Percentiles rank a stretch among this genome's conserved stretches.
These are phyloP conservation scores for Saccharomycopsis sp. DNA, from an alignment of 805 yeast genomes.

Conservation along the genomic window DNA sequence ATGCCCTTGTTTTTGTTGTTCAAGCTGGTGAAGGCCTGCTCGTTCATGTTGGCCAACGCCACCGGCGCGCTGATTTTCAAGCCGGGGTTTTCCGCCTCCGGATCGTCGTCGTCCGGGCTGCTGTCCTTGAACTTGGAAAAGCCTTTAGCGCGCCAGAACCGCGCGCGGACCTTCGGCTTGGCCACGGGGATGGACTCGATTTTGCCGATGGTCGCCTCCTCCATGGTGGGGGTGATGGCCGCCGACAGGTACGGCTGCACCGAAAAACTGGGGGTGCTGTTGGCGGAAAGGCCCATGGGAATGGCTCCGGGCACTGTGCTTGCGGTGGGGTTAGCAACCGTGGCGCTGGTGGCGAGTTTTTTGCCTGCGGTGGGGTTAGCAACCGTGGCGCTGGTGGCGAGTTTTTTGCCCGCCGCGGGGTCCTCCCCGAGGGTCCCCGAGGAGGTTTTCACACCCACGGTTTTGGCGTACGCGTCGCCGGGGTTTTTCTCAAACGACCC, in stretches of 20 bases:
- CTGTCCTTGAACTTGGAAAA: constrained; percentile 17
- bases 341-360: too few relatives aligned
- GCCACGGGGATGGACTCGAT: constrained; percentile 12
- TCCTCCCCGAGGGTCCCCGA: too few relatives aligned
- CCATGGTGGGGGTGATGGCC: constrained; percentile 16
- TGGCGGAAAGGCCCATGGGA: not conserved
- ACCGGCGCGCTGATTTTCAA: constrained; percentile 20
- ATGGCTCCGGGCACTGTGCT: not conserved
- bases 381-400: too few relatives aligned
- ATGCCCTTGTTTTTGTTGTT: constrained; percentile 9
- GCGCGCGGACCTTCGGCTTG: constrained; percentile 25
- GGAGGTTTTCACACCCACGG: too few relatives aligned
- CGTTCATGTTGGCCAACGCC: constrained; percentile 15
- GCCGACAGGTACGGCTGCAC: constrained; percentile 17
- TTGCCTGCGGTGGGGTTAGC: too few relatives aligned
- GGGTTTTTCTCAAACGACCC: too few relatives aligned
- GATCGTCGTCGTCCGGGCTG: not conserved
- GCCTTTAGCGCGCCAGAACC: constrained; percentile 30
- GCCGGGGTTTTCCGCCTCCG: constrained; percentile 14
- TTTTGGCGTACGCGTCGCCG: too few relatives aligned
- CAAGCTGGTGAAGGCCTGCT: constrained; percentile 18
- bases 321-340: not conserved
- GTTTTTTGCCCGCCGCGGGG: too few relatives aligned
- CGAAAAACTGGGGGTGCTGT: constrained; percentile 5
- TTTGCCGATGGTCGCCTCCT: constrained; percentile 4